phyloP scores from a whole-genome alignment of 2,329 filamentous ascomycete species.

The Claviceps sp. region DNA sequence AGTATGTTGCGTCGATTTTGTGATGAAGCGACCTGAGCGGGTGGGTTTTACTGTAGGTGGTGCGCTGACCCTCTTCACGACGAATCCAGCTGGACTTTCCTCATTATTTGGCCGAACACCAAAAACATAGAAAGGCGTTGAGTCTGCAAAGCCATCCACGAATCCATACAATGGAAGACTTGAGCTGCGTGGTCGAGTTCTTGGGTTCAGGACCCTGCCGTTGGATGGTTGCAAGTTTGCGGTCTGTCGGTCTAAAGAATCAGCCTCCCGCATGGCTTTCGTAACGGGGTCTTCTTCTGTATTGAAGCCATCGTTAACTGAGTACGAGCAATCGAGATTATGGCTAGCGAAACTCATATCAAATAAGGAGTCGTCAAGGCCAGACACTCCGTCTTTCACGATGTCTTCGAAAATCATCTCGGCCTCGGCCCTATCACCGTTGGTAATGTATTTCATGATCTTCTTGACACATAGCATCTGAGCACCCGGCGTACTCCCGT shows the following conservation, averaged over 20 bases:
- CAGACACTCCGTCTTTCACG: conserved; percentile 33
- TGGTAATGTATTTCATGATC: conserved; percentile 38
- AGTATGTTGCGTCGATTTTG: conserved; percentile 14
- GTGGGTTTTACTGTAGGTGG: conserved; percentile 15
- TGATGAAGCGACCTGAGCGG: conserved; percentile 8
- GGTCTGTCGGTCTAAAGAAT: conserved; percentile 42
- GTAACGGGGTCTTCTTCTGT: conserved; percentile 37
- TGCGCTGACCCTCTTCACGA: conserved; percentile 8
- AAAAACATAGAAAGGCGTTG: conserved; percentile 35
- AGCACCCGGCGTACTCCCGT: conserved; percentile 43
- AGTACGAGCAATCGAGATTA: background rate
- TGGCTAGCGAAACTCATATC: conserved; percentile 8
- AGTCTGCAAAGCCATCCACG: conserved; percentile 28
- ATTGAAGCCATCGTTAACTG: conserved; percentile 21
- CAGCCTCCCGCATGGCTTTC: conserved; percentile 44
- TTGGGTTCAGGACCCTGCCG: conserved; percentile 32
- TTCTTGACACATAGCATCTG: conserved; percentile 38
- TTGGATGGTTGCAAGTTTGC: conserved; percentile 36
- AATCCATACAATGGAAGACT: conserved; percentile 35
- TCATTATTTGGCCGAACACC: conserved; percentile 19
- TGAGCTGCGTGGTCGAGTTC: conserved; percentile 29
- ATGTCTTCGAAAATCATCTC: conserved; percentile 37
- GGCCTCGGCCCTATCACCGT: conserved; percentile 35
- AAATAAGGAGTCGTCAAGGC: conserved; percentile 16
- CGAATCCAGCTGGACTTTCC: conserved; percentile 10